Evolutionary conservation across 495 filamentous ascomycete genomes (phyloP), one percentile per base, ranked within the genome.

Genomic region (Talaromyces proteolyticus): DNA sequence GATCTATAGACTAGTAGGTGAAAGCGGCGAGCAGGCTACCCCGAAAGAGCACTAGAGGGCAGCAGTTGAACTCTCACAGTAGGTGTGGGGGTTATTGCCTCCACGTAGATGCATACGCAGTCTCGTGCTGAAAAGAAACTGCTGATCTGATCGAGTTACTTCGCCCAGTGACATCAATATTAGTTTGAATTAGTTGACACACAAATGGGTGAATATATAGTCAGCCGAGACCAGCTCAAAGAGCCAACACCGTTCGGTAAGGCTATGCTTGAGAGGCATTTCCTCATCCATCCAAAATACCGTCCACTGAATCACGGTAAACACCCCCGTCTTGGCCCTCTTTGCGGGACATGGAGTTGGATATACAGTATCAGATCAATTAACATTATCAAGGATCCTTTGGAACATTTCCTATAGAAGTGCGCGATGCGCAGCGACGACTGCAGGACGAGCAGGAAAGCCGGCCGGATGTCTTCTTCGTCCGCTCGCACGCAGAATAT

Each of bases 241-340:
- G 25, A 26, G 17, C 43, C 40, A 17, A 69, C 65, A 8, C 65
- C 63, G 14, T 85, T 86, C 50, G 86, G 84, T 38, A 72, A 68
- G 20, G 66, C 77, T 22, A 76, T 91, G 71, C 72, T 74, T 25
- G 17, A 24, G 16, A 74, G 85, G 49, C 68, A 89, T 47, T 96
- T 95, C 64, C 69, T 82, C 5, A 82, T 93, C 46, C 82, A 84
- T 52, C 75, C 79, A 0, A 62, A 68, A 3, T 91, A 79, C 59
- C 77, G 73, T 20, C 89, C 90, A 54, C 69, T 96, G 53, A 95
- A 95, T 66, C 87, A 96, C 54, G 91, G 89, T 90, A 64, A 49
- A 63, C n/a, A n/a, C 38, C 23, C 20, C 45, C 17, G 19, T 22
- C 39, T 26, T 47, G 3, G 8, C 1, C 22, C 17, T 14, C 19